Conservation (phyloP, 2,329 filamentous ascomycete species). For the Sporothrix protearum region DNA sequence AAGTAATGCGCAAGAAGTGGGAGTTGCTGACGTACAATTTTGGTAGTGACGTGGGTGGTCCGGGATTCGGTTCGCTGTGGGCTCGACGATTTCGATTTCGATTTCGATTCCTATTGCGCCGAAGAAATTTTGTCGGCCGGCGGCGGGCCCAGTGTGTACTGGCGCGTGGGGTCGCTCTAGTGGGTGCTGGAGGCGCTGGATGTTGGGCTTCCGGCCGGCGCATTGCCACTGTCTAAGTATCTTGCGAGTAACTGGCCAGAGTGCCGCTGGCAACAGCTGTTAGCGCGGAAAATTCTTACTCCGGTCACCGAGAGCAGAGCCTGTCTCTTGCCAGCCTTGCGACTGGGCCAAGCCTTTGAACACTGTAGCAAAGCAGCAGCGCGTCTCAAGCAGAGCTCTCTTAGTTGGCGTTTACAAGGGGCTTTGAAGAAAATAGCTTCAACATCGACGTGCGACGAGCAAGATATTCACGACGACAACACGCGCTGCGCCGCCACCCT, state of each 20-base stretch:
- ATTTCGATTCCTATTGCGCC: background rate
- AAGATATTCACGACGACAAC: background rate
- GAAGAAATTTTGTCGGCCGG: constrained; percentile 7
- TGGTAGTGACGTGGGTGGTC: constrained; percentile 3
- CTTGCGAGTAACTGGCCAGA: no score
- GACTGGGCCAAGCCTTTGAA: background rate
- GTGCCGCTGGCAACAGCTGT: background rate
- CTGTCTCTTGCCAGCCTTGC: constrained; percentile 9
- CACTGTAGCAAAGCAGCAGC: no score
- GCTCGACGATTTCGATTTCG: background rate
- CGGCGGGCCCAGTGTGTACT: background rate
- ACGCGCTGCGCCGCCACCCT: background rate
- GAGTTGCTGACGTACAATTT: background rate
- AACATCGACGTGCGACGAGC: background rate
- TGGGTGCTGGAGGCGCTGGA: background rate
- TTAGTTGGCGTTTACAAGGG: background rate
- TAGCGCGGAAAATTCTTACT: constrained; percentile 21
- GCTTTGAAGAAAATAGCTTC: background rate
- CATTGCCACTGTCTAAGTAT: background rate
- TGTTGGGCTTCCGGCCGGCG: no score
- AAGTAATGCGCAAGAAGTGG: background rate
- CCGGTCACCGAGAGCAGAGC: background rate
- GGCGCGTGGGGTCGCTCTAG: background rate
- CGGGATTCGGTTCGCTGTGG: background rate
- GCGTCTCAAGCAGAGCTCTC: constrained; percentile 11